Evolutionary conservation across 441 rosid species (phyloP), one percentile per base, ranked within the genome.

Genomic region (Manihot esculenta): DNA sequence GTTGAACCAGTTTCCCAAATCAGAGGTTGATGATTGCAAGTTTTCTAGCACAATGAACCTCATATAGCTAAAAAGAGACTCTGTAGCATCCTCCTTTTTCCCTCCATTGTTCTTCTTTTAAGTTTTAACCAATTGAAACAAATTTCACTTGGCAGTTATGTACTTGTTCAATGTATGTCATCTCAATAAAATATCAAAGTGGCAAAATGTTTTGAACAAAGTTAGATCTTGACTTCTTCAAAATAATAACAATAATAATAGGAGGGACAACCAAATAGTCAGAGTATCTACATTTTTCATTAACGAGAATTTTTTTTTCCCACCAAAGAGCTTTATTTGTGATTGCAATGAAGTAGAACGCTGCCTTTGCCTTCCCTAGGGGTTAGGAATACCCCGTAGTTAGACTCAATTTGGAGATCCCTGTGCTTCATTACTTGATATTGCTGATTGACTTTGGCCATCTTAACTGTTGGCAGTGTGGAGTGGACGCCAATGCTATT

Each of bases 401-500:
- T 58, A 60, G 35, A 35, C 26, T 24, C 68, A 47, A 47, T 27
- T 45, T 24, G 23, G 42, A 35, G 15, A 30, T 20, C 20, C 15
- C 18, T 54, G 18, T 53, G 41, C 50, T 38, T 68, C 26, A 41
- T 27, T 18, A 61, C 50, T 58, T 69, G 55, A 49, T 65, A 44
- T 60, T 54, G 54, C 50, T 42, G 64, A 42, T 66, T 62, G 72
- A 51, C 58, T 45, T 71, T 56, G 64, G 63, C 51, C 50, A 45
- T 73, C 62, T 42, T 69, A 72, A 62, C 55, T 76, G 61, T 48
- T 80, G 58, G 70, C 88, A 95, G 99, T 88, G 90, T 59, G 97
- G 98, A 63, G 99, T 93, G 58, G 88, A 93, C 82, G 88, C 79
- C 64, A 86, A 82, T 80, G 86, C 93, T 62, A 78, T 82, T 1